A percentile compares a stretch with the other conserved stretches of the same genome.
Conservation (phyloP, 768 basidiomycete species). For the Sistotremastrum niveocremeum region DNA sequence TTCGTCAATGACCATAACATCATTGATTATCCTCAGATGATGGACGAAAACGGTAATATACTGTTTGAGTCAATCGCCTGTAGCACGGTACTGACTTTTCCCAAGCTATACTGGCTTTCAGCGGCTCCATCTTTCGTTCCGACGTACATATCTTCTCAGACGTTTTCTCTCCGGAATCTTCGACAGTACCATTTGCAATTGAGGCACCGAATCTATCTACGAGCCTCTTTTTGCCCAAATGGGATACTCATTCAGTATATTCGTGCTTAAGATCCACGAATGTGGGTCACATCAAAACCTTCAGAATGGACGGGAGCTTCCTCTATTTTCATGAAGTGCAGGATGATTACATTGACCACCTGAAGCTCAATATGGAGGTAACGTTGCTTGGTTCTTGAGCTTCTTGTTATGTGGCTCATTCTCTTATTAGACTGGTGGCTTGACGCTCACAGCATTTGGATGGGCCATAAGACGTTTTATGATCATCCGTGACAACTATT, state of each 20-base stretch:
- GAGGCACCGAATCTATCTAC: conserved; percentile 45
- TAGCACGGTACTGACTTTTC: not conserved
- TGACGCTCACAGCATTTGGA: conserved; percentile 60
- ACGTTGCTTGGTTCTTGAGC: conserved; percentile 11
- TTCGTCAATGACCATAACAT: conserved; percentile 96
- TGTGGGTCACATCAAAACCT: conserved; percentile 42
- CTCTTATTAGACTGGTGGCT: conserved; percentile 29
- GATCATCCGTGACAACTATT: conserved; percentile 84
- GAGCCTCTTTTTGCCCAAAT: conserved; percentile 62
- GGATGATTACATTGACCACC: conserved; percentile 63
- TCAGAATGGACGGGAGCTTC: conserved; percentile 58
- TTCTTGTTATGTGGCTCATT: not conserved
- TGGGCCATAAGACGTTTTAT: conserved; percentile 87
- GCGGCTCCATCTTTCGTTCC: conserved; percentile 41
- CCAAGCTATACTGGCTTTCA: conserved; percentile 58
- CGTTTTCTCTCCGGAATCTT: conserved; percentile 57
- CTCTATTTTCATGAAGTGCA: conserved; percentile 54
- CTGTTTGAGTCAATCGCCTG: not conserved
- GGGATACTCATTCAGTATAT: conserved; percentile 77
- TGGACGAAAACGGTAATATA: conserved; percentile 69
- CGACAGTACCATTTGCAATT: conserved; percentile 50
- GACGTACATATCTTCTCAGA: conserved; percentile 50
- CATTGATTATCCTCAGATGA: conserved; percentile 72
- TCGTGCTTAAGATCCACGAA: conserved; percentile 43
- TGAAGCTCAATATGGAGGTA: conserved; percentile 56